A percentile compares a stretch with the other conserved stretches of the same genome.
These are phyloP conservation scores for Plenodomus tracheiphilus DNA, from an alignment of 2,329 filamentous ascomycete genomes.

Conservation along the genomic window DNA sequence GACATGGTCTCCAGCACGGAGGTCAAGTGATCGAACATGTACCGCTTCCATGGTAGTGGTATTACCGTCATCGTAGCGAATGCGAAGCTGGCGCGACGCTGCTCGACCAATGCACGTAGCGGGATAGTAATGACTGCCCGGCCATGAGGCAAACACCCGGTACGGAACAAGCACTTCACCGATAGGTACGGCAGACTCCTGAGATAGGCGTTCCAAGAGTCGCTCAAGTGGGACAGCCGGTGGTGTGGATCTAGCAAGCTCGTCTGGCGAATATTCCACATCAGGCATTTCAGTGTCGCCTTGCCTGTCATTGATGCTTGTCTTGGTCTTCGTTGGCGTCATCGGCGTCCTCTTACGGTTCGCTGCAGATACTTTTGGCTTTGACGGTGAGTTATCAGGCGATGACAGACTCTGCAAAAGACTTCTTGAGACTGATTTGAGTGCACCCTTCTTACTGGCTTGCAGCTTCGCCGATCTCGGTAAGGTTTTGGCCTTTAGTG, in stretches of 20 bases:
- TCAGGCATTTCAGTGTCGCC: slow-evolving; percentile 28
- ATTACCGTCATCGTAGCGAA: slow-evolving; percentile 55
- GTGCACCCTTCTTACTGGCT: slow-evolving; percentile 25
- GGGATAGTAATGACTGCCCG: slow-evolving; percentile 61
- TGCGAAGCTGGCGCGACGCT: slow-evolving; percentile 47
- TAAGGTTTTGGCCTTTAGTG: slow-evolving; percentile 25
- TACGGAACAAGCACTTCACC: slow-evolving; percentile 49
- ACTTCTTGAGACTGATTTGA: slow-evolving; percentile 33
- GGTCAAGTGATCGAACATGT: slow-evolving; percentile 48
- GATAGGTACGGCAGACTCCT: slow-evolving; percentile 17
- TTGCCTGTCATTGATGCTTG: not conserved
- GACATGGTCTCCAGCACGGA: slow-evolving; percentile 50
- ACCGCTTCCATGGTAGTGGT: slow-evolving; percentile 45
- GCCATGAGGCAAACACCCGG: slow-evolving; percentile 63
- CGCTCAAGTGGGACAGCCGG: slow-evolving; percentile 9
- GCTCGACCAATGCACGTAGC: slow-evolving; percentile 59
- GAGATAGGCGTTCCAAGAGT: slow-evolving; percentile 4
- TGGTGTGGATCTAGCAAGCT: slow-evolving; percentile 23
- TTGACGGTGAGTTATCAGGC: slow-evolving; percentile 19
- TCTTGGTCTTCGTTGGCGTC: slow-evolving; percentile 12
- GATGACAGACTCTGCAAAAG: slow-evolving; percentile 25
- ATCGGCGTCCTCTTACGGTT: slow-evolving; percentile 11
- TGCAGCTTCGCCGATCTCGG: slow-evolving; percentile 18
- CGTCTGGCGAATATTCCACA: slow-evolving; percentile 16
- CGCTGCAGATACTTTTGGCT: slow-evolving; percentile 4